phyloP scores from a whole-genome alignment of 352 stramenopile genomes.

The Globisporangium uncinulatum region DNA sequence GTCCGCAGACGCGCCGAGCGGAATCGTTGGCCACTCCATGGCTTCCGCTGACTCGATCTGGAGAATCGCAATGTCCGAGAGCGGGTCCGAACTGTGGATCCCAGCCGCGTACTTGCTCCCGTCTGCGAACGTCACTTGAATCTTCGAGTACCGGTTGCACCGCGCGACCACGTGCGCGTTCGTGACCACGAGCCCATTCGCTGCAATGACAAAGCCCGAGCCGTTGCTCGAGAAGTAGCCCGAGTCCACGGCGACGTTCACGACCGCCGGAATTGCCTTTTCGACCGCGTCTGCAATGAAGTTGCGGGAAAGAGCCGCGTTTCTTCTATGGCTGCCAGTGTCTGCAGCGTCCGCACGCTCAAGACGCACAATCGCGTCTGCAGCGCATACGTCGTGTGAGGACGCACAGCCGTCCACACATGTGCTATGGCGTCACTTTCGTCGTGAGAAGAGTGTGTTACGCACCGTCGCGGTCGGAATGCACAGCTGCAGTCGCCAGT shows the following conservation, averaged over 20 bases:
- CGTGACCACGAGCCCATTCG: slow-evolving; percentile 87
- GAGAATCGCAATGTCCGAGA: slow-evolving; percentile 90
- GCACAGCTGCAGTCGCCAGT: slow-evolving; percentile 2
- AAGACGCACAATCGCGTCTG: slow-evolving; percentile 16
- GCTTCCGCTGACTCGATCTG: slow-evolving; percentile 64
- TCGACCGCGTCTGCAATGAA: slow-evolving; percentile 89
- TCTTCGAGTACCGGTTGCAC: slow-evolving; percentile 77
- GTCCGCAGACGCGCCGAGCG: slow-evolving; percentile 59
- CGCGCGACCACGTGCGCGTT: slow-evolving; percentile 90
- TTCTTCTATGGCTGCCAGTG: slow-evolving; percentile 1
- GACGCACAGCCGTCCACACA: too few relatives aligned
- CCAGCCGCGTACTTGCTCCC: slow-evolving; percentile 67
- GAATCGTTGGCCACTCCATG: slow-evolving; percentile 65
- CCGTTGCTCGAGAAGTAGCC: slow-evolving; percentile 77
- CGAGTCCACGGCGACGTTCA: slow-evolving; percentile 84
- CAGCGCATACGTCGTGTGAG: not conserved
- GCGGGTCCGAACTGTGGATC: slow-evolving; percentile 80
- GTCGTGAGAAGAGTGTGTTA: not conserved
- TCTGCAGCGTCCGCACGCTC: slow-evolving; percentile 15
- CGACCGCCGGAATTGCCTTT: slow-evolving; percentile 83
- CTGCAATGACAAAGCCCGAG: slow-evolving; percentile 90
- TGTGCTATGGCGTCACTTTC: not conserved
- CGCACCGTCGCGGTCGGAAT: not conserved
- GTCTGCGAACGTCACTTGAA: slow-evolving; percentile 83
- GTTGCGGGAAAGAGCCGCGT: slow-evolving; percentile 49